These are phyloP conservation scores for Nitzschia inconspicua DNA, from an alignment of 108 stramenopile genomes.

Conservation along the genomic window DNA sequence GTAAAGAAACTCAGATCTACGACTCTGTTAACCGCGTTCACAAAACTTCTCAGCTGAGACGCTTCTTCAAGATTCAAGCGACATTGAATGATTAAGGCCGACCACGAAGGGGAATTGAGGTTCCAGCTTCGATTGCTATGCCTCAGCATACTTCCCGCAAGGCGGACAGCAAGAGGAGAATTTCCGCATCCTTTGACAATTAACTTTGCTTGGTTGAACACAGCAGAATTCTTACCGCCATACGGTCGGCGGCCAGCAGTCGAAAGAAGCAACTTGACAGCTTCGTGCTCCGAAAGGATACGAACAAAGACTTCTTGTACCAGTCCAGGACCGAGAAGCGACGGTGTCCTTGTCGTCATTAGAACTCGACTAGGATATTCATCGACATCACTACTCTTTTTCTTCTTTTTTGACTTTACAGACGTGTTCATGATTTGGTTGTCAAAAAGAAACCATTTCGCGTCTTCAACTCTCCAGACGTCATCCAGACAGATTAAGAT, in stretches of 20 bases:
- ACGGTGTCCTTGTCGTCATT: conserved; percentile 75
- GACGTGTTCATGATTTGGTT: conserved; percentile 20
- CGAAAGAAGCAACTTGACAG: conserved; percentile 79
- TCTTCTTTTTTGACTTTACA: conserved; percentile 5
- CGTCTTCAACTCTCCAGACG: conserved; percentile 84
- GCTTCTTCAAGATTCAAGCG: conserved; percentile 81
- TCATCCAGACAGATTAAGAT: conserved; percentile 83
- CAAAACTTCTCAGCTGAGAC: conserved; percentile 77
- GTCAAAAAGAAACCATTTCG: conserved; percentile 88
- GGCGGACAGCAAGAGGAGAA: conserved; percentile 76
- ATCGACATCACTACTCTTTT: conserved; percentile 27
- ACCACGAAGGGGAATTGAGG: conserved; percentile 76
- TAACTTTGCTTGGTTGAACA: conserved; percentile 80
- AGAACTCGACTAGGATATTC: conserved; percentile 61
- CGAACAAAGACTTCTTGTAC: conserved; percentile 87
- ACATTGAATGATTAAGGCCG: conserved; percentile 66
- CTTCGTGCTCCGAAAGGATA: conserved; percentile 84
- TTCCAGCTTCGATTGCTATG: conserved; percentile 82
- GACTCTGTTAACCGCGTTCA: conserved; percentile 72
- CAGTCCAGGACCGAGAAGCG: conserved; percentile 63
- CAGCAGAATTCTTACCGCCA: conserved; percentile 74
- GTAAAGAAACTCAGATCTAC: conserved; percentile 79
- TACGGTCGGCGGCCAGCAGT: conserved; percentile 81
- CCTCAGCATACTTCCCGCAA: conserved; percentile 85
- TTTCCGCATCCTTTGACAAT: conserved; percentile 89